phyloP scores from a whole-genome alignment of 2,329 filamentous ascomycete genomes.

The Alternaria ethzedia region DNA sequence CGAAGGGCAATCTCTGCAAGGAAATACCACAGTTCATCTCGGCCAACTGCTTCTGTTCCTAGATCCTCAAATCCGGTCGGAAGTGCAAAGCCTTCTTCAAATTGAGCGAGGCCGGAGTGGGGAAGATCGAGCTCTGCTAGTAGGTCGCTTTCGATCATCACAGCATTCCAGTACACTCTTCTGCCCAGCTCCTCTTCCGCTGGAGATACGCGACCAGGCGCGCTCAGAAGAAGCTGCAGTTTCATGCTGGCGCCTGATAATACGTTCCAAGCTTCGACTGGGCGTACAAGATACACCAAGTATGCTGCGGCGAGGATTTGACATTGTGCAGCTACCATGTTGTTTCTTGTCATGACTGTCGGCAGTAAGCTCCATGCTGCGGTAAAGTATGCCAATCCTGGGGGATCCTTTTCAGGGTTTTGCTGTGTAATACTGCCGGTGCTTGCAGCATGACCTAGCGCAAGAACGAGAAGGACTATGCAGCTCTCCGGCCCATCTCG shows the following conservation, averaged over 20 bases:
- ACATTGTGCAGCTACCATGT: conserved; percentile 78
- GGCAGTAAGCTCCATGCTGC: conserved; percentile 80
- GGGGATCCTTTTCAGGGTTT: conserved; percentile 71
- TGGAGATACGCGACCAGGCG: conserved; percentile 72
- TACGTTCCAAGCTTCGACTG: conserved; percentile 82
- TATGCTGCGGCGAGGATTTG: conserved; percentile 83
- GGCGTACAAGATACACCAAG: conserved; percentile 80
- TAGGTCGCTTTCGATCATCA: conserved; percentile 80
- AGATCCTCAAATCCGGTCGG: conserved; percentile 76
- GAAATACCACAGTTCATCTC: conserved; percentile 86
- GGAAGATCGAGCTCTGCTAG: conserved; percentile 80
- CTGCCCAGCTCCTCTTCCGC: conserved; percentile 76
- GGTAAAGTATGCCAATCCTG: conserved; percentile 79
- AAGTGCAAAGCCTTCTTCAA: conserved; percentile 79
- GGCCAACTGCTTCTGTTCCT: conserved; percentile 70
- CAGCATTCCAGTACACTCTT: conserved; percentile 82
- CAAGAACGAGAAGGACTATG: conserved; percentile 78
- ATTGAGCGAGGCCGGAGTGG: conserved; percentile 81
- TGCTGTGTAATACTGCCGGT: conserved; percentile 78
- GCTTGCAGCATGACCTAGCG: conserved; percentile 77
- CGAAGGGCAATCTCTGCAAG: conserved; percentile 81
- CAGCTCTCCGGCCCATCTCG: conserved; percentile 82
- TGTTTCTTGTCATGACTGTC: conserved; percentile 79
- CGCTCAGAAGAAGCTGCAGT: conserved; percentile 77
- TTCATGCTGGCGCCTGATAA: conserved; percentile 82